Percentiles rank a stretch among this genome's conserved stretches.
Conservation (phyloP, 305 asterid species). For the Fraxinus dipetala region DNA sequence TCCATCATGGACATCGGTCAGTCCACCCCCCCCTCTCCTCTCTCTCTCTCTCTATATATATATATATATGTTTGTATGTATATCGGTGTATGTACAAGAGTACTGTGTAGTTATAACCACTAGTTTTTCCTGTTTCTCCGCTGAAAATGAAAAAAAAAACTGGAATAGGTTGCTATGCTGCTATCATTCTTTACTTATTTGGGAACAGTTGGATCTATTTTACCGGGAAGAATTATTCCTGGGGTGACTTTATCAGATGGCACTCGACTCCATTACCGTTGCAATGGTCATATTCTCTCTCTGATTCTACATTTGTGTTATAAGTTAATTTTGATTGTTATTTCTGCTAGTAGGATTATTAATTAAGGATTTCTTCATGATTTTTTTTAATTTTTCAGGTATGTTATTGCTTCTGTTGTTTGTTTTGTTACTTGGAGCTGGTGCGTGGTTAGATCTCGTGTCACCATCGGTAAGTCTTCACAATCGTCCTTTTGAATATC, state of each 20-base stretch:
- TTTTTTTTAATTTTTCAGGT: conserved; percentile 33
- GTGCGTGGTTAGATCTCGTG: conserved; percentile 58
- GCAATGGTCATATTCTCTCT: conserved; percentile 54
- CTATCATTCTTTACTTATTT: conserved; percentile 57
- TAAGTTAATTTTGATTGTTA: neutral
- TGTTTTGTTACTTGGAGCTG: conserved; percentile 60
- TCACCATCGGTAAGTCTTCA: conserved; percentile 59
- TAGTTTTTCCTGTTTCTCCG: neutral
- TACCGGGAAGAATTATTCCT: conserved; percentile 70
- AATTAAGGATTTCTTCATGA: neutral
- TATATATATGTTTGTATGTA: neutral
- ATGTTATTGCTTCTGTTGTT: conserved; percentile 48
- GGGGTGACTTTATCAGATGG: conserved; percentile 75
- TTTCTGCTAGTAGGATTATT: neutral
- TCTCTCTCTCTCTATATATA: conserved; percentile 20
- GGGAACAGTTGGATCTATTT: conserved; percentile 73
- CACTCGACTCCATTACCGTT: conserved; percentile 72
- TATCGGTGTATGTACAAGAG: neutral
- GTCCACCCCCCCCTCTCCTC: conserved; percentile 20
- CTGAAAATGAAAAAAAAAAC: neutral
- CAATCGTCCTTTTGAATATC: neutral
- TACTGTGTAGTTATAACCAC: conserved; percentile 9
- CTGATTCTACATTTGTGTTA: neutral
- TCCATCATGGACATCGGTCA: conserved; percentile 79
- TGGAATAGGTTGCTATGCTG: conserved; percentile 54